Conservation (phyloP, 192 early-diverging fungal genomes). For the Coemansia nantahalensis region DNA sequence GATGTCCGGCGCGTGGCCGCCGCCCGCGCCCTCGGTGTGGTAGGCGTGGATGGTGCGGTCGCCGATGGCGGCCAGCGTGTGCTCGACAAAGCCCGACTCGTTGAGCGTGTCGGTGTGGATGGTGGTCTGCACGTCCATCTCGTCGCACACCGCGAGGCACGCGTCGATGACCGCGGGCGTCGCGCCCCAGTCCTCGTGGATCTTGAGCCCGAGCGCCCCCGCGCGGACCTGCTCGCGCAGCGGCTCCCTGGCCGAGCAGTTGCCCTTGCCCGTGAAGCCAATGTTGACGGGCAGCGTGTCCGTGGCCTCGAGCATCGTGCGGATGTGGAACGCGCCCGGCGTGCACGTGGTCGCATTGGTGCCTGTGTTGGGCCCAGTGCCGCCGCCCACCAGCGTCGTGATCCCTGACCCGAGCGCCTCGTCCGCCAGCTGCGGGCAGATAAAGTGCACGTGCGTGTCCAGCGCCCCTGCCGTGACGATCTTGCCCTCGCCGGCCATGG, state of each 20-base stretch:
- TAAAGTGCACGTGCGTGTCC: slow-evolving; percentile 95
- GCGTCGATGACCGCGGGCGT: slow-evolving; percentile 92
- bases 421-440: slow-evolving; percentile 85
- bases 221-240: slow-evolving; percentile 81
- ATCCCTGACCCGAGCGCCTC: slow-evolving; percentile 81
- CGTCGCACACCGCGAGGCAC: slow-evolving; percentile 81
- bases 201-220: slow-evolving; percentile 85
- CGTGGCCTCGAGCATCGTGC: slow-evolving; percentile 86
- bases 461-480: slow-evolving; percentile 94
- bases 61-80: slow-evolving; percentile 85
- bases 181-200: slow-evolving; percentile 97
- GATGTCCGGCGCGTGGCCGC: slow-evolving; percentile 89
- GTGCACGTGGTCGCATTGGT: slow-evolving; percentile 97
- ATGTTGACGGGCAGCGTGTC: slow-evolving; percentile 90
- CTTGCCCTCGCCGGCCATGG: slow-evolving; percentile 83
- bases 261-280: slow-evolving; percentile 96
- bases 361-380: slow-evolving; percentile 95
- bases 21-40: slow-evolving; percentile 95
- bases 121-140: slow-evolving; percentile 82
- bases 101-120: slow-evolving; percentile 98
- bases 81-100: slow-evolving; percentile 95
- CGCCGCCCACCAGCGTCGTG: slow-evolving; percentile 86
- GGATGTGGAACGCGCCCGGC: slow-evolving; percentile 75
- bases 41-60: slow-evolving; percentile 94
- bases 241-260: slow-evolving; percentile 62